phyloP scores from a whole-genome alignment of 495 filamentous ascomycete species.

The Tuber aestivum region DNA sequence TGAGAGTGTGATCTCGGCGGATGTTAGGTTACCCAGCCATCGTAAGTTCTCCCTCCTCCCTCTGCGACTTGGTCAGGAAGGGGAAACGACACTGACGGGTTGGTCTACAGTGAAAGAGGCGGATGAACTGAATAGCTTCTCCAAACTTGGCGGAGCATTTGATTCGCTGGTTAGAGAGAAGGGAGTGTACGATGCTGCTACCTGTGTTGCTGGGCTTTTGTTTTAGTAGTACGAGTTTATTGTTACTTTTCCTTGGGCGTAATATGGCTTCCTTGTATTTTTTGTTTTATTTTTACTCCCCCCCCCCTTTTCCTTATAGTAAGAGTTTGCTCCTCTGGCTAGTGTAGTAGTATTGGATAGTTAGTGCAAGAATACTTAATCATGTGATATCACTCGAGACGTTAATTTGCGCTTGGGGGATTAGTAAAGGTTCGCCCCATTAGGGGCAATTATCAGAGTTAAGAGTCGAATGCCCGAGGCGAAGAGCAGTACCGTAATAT shows the following conservation, averaged over 20 bases:
- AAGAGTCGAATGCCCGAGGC: background rate
- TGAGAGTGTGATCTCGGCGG: slow-evolving; percentile 25
- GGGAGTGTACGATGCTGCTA: slow-evolving; percentile 24
- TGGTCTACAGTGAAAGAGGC: slow-evolving; percentile 13
- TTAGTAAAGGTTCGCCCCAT: background rate
- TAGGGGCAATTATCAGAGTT: background rate
- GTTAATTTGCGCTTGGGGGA: background rate
- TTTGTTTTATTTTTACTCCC: too few species aligned
- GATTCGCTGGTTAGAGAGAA: slow-evolving; percentile 14
- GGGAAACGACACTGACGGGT: background rate
- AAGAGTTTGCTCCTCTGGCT: background rate
- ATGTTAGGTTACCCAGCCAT: slow-evolving; percentile 27
- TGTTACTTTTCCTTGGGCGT: background rate
- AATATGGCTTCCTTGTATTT: background rate
- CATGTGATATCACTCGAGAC: background rate
- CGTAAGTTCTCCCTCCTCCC: slow-evolving; percentile 31
- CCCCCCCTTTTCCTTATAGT: background rate
- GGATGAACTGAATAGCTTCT: slow-evolving; percentile 18
- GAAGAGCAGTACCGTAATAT: background rate
- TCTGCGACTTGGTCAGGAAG: background rate
- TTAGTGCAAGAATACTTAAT: slow-evolving; percentile 1
- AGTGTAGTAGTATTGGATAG: background rate
- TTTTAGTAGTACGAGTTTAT: slow-evolving; percentile 15
- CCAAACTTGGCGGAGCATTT: slow-evolving; percentile 22
- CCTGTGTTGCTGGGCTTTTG: slow-evolving; percentile 25